Base-by-base conservation (phyloP, 2,329 filamentous ascomycete species). In the Albifimbria verrucaria region DNA sequence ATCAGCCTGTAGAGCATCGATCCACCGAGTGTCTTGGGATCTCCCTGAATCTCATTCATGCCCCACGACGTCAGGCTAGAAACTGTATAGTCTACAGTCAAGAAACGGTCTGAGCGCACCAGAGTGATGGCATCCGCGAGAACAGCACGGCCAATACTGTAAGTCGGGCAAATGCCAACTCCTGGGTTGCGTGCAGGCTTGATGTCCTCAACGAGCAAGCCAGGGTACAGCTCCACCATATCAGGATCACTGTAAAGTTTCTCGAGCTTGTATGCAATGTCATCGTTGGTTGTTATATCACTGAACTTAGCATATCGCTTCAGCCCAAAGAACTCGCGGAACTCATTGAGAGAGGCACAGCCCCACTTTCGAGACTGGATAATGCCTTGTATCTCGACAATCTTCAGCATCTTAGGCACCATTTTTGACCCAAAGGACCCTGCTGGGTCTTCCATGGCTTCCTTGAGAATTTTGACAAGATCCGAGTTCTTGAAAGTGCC, bases 221-320 rank as follows among this genome's bases (percentile, higher is more conserved):
- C 87, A 1, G 86, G 86, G 61, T 89, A 89, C 6, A 89, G 73
- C 62, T 90, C 87, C 12, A 90, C 82, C 64, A 80, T 81, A 57
- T 88, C 85, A 0, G 84, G 83, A 47, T 85, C 76, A 21, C 79
- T 76, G 66, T 88, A 88, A 12, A 88, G 70, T 57, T 81, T 75
- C 55, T 81, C 77, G 4, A 88, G 73, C 7, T 76, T 71, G 24
- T 77, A 71, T 2, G 78, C 77, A 25, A 87, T 78, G n/a, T 82
- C 75, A 2, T 73, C 71, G 57, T 87, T 74, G 1, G 73, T 68
- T 58, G 81, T 86, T 62, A 88, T 82, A 43, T 84, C 80, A 50
- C 74, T 74, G 61, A 87, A 87, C 1, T 67, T 78, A 23, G 75
- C 67, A 63, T 87, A 78, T 20, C 73, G 74, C 63, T 80, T 76